Conservation (phyloP, 257 asterid species). For the Capsicum chinense region DNA sequence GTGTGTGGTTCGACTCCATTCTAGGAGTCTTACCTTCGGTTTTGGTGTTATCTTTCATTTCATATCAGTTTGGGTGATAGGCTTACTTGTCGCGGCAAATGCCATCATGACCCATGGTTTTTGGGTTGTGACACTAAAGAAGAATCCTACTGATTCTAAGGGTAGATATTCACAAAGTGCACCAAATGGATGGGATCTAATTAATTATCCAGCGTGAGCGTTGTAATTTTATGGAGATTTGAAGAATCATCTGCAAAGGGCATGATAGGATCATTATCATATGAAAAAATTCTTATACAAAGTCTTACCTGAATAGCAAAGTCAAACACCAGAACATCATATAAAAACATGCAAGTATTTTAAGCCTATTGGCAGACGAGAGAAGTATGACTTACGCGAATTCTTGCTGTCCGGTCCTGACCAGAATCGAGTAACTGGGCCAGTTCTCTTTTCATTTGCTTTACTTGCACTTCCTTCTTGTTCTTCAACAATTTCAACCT, state of each 20-base stretch:
- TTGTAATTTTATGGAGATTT: neutral
- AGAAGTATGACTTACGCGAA: too few species aligned
- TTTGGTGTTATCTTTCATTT: too few species aligned
- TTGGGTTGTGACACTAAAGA: neutral
- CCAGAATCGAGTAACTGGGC: too few species aligned
- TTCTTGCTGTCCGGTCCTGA: too few species aligned
- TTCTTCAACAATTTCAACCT: too few species aligned
- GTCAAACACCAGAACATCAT: neutral
- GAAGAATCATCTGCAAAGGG: constrained; percentile 7
- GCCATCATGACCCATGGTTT: too few species aligned
- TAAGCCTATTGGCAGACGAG: neutral
- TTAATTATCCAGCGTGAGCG: neutral
- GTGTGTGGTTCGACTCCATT: too few species aligned
- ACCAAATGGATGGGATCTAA: neutral
- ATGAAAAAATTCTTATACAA: neutral
- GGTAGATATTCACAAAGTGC: neutral
- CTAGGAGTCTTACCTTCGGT: too few species aligned
- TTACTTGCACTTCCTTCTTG: too few species aligned
- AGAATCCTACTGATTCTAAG: constrained; percentile 20
- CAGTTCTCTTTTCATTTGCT: too few species aligned
- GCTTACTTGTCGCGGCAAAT: too few species aligned
- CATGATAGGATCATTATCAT: neutral
- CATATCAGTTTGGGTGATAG: too few species aligned
- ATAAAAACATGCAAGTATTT: neutral
- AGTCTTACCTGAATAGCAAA: constrained; percentile 11